Conservation (phyloP, 1,139 yeast species). For the Groenewaldozyma auringiensis region DNA sequence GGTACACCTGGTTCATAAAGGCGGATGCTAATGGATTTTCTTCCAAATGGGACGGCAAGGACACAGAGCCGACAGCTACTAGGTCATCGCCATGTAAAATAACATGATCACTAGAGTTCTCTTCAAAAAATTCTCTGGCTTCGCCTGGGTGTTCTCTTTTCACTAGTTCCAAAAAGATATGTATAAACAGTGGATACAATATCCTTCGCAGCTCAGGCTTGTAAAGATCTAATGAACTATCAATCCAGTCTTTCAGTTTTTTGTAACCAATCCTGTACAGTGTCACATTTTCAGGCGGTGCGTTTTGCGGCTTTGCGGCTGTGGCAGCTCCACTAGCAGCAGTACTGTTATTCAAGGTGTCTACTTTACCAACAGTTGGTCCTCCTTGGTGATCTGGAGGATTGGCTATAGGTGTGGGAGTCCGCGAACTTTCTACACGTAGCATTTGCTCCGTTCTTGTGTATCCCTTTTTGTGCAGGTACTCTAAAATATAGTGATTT, state of each 20-base stretch:
- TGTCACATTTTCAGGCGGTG: constrained; percentile 25
- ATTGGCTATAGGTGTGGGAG: constrained; percentile 45
- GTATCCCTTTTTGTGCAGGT: constrained; percentile 87
- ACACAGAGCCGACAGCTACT: constrained; percentile 60
- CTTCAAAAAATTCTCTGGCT: constrained; percentile 70
- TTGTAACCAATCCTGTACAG: constrained; percentile 70
- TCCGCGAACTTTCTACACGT: constrained; percentile 76
- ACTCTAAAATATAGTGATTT: constrained; percentile 84
- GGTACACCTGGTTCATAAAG: constrained; percentile 65
- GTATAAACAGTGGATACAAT: constrained; percentile 84
- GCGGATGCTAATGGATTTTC: constrained; percentile 78
- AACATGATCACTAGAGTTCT: constrained; percentile 64
- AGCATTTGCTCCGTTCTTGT: constrained; percentile 91
- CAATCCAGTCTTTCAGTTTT: constrained; percentile 81
- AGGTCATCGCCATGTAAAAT: constrained; percentile 75
- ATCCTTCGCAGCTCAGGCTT: constrained; percentile 80
- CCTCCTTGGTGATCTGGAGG: constrained; percentile 17
- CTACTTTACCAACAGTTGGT: constrained; percentile 6
- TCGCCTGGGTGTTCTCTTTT: constrained; percentile 49
- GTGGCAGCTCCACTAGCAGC: constrained; percentile 7
- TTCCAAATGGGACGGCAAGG: constrained; percentile 69
- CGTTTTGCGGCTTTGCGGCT: constrained; percentile 7
- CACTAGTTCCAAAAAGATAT: constrained; percentile 74
- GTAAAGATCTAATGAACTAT: constrained; percentile 83
- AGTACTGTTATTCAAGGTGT: neutral